Percentiles rank a stretch among this genome's conserved stretches.
These are phyloP conservation scores for Monosporozyma siamensis DNA, from an alignment of 805 yeast species.

Conservation along the genomic window DNA sequence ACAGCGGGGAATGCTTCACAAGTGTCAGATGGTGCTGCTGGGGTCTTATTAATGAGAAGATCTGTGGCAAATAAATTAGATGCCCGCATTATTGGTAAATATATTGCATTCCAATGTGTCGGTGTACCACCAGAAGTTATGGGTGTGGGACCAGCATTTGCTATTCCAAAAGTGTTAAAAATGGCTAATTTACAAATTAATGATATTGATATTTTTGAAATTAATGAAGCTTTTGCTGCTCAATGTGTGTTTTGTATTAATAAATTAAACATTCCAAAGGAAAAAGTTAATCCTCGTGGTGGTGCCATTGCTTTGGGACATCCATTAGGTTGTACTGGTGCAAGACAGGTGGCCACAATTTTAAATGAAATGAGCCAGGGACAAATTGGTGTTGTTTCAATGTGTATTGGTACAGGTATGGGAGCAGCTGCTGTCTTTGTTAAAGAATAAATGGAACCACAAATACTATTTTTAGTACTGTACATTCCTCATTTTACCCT, in stretches of 20 bases:
- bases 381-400: conserved; percentile 82
- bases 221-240: conserved; percentile 95
- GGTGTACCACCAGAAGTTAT: conserved; percentile 96
- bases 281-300: conserved; percentile 81
- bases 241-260: conserved; percentile 76
- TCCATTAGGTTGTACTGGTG: conserved; percentile 86
- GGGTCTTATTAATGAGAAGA: conserved; percentile 74
- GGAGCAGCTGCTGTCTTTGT: conserved; percentile 89
- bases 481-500: no score
- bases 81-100: conserved; percentile 70
- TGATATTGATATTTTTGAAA: conserved; percentile 72
- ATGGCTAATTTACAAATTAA: conserved; percentile 48
- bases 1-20: conserved; percentile 97
- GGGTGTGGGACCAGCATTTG: conserved; percentile 97
- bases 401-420: conserved; percentile 99
- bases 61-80: conserved; percentile 69
- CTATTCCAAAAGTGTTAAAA: conserved; percentile 76
- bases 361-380: conserved; percentile 71
- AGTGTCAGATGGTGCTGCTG: conserved; percentile 93
- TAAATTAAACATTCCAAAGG: conserved; percentile 53
- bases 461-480: no score
- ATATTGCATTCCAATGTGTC: conserved; percentile 64
- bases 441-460: conserved; percentile 59
- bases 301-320: conserved; percentile 97
- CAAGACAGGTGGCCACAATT: conserved; percentile 86